Evolutionary conservation across 2,329 filamentous ascomycete genomes (phyloP), one percentile per base, ranked within the genome.

Genomic region (Huntiella bhutanensis): DNA sequence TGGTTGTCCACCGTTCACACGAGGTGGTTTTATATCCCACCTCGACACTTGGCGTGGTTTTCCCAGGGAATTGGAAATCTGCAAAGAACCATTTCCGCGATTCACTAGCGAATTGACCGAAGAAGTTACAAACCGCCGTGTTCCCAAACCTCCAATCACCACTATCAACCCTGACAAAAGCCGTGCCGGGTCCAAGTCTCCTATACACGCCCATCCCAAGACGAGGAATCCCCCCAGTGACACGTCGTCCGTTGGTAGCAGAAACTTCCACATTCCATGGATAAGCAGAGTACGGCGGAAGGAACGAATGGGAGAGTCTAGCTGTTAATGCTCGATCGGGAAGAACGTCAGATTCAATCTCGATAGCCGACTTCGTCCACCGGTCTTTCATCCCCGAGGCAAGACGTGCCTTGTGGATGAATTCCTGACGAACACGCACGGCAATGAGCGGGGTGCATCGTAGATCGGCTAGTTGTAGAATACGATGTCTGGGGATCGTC

Each of bases 91-190:
- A 53, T 11, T 53, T 54, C 12, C 54, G 54, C 17, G 56, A 58
- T 16, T 60, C 48, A 38, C 51, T 57, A 1, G 59, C 57, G 43
- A 62, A 59, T 41, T 57, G 55, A 17, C 55, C 53, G 17, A 62
- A 58, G 46, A 58, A 56, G 15, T 57, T 54, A 50, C 56, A 59
- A 28, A 59, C 56, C 37, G 59, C 51, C 3, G 57, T 53, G 0
- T 53, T 54, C 19, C 50, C 45, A 4, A 56, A 43, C 7, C 48
- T 52, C 63, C 64, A 66, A 43, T 64, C 60, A 3, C 65, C 66
- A 34, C 58, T 65, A 51, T 69, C 66, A 4, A 57, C 56, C 17
- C 62, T 58, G 33, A 62, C 42, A 41, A 66, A 67, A 8, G 55
- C 56, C 0, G 56, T 60, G 5, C 64, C 64, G 11, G 53, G 49